phyloP scores from a whole-genome alignment of 805 yeast genomes.

The Hanseniaspora taiwanica region DNA sequence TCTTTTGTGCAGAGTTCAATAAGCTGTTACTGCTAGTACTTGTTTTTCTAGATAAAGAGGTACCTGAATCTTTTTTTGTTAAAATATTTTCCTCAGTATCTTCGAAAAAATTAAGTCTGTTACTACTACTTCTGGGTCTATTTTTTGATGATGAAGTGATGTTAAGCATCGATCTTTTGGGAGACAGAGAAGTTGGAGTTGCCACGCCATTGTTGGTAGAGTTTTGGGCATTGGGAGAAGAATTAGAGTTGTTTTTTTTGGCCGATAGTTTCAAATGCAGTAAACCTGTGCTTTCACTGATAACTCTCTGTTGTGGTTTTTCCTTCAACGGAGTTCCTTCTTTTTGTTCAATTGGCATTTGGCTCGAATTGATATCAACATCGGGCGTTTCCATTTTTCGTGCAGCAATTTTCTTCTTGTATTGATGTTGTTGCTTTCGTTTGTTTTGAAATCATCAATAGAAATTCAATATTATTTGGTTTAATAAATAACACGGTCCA shows the following conservation, averaged over 20 bases:
- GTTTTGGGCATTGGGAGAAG: background rate
- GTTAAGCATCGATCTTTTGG: background rate
- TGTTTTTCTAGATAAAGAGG: background rate
- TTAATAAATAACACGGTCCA: too few species aligned
- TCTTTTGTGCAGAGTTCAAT: background rate
- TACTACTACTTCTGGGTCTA: background rate
- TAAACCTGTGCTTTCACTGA: constrained; percentile 39
- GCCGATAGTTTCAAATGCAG: constrained; percentile 10
- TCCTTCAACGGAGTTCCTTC: background rate
- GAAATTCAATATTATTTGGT: too few species aligned
- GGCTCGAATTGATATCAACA: background rate
- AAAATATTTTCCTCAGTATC: background rate
- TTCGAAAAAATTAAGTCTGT: background rate
- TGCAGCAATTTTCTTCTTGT: background rate
- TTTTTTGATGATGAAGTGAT: background rate
- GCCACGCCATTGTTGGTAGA: background rate
- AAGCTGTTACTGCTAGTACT: background rate
- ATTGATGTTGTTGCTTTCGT: background rate
- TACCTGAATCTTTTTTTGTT: background rate
- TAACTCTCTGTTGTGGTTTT: constrained; percentile 24
- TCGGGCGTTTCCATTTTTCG: background rate
- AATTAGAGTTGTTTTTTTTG: background rate
- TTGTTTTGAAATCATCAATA: too few species aligned
- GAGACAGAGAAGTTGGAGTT: background rate
- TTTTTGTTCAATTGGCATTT: background rate